Evolutionary conservation across 1,139 yeast genomes (phyloP).

Genomic region (Hyphopichia pseudoburtonii): DNA sequence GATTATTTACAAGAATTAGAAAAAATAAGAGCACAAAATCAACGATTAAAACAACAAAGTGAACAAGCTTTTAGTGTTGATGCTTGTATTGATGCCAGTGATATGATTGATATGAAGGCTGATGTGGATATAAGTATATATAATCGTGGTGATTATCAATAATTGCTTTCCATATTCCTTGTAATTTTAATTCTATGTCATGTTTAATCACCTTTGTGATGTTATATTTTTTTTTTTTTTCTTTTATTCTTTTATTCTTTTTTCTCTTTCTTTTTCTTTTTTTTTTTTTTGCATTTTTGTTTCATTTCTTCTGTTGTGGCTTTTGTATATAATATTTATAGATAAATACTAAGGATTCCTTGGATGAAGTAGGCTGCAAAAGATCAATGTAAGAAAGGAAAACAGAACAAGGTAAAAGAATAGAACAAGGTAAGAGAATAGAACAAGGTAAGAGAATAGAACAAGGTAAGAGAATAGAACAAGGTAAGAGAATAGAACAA

Average conservation of each 20-base stretch:
- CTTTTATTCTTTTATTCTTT: not conserved
- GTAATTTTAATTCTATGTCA: not conserved
- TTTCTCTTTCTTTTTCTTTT: too few relatives aligned
- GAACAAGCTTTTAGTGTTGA: slow-evolving; percentile 42
- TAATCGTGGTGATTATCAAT: slow-evolving; percentile 85
- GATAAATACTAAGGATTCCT: too few relatives aligned
- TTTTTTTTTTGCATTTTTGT: too few relatives aligned
- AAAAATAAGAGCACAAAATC: slow-evolving; percentile 77
- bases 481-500: too few relatives aligned
- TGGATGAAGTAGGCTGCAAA: too few relatives aligned
- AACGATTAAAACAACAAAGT: slow-evolving; percentile 51
- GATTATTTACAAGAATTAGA: slow-evolving; percentile 81
- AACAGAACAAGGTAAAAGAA: too few relatives aligned
- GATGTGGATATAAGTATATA: slow-evolving; percentile 89
- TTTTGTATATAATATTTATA: too few relatives aligned
- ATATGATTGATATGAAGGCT: slow-evolving; percentile 70
- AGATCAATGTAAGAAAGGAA: too few relatives aligned
- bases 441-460: too few relatives aligned
- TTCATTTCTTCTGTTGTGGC: not conserved
- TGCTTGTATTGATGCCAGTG: slow-evolving; percentile 47
- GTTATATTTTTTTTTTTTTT: slow-evolving; percentile 1
- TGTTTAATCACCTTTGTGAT: too few relatives aligned
- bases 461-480: too few relatives aligned
- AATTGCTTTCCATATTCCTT: not conserved
- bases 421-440: too few relatives aligned